Evolutionary conservation across 2,329 filamentous ascomycete species (phyloP).

Genomic region (Colletotrichum magnum): DNA sequence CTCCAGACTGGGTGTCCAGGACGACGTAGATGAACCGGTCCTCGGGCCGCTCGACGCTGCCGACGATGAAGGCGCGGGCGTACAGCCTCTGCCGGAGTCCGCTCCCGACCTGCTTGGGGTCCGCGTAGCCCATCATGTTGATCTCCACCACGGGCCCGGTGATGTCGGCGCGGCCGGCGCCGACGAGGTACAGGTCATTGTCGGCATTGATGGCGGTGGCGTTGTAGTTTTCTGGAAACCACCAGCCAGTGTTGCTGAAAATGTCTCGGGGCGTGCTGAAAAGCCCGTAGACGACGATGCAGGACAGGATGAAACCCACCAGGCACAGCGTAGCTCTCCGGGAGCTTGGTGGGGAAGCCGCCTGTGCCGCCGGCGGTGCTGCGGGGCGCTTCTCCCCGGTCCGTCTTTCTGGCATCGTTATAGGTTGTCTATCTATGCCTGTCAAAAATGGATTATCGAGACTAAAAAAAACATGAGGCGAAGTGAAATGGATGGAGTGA

Average conservation of each 20-base stretch:
- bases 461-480: conserved; percentile 21
- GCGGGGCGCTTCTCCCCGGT: conserved; percentile 32
- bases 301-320: conserved; percentile 26
- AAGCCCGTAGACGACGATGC: conserved; percentile 30
- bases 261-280: background rate
- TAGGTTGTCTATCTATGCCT: background rate
- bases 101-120: conserved; percentile 82
- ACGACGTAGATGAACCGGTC: conserved; percentile 89
- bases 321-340: conserved; percentile 26
- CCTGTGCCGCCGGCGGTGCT: conserved; percentile 18
- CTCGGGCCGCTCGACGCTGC: conserved; percentile 72
- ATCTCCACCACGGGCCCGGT: conserved; percentile 86
- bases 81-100: conserved; percentile 89
- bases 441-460: background rate
- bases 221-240: conserved; percentile 4
- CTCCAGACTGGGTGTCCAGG: conserved; percentile 87
- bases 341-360: conserved; percentile 28
- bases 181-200: conserved; percentile 62
- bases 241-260: background rate
- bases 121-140: conserved; percentile 91
- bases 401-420: conserved; percentile 28
- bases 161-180: conserved; percentile 68
- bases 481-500: conserved; percentile 18
- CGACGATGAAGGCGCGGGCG: conserved; percentile 89
- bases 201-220: conserved; percentile 11